Percentiles rank a stretch among this genome's conserved stretches.
Conservation (phyloP, 306 rosid species). For the Sicyos edulis region DNA sequence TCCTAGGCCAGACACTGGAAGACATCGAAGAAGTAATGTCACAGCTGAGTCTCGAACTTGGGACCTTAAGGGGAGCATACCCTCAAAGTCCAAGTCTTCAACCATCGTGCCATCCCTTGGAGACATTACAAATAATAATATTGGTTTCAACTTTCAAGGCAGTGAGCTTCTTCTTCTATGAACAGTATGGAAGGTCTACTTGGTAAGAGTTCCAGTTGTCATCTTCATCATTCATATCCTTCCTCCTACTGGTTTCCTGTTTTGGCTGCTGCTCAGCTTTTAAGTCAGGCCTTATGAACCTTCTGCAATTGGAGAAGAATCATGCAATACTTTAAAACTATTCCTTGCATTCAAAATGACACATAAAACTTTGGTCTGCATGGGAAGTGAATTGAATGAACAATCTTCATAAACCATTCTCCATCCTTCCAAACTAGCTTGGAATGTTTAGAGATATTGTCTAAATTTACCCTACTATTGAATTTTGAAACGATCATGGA, state of each 20-base stretch:
- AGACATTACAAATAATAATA: neutral
- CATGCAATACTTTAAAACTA: conserved; percentile 4
- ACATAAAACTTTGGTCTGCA: neutral
- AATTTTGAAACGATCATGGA: no score
- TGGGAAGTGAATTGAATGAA: neutral
- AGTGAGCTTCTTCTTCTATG: conserved; percentile 3
- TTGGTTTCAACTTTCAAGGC: neutral
- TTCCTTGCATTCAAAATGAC: neutral
- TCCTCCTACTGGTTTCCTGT: conserved; percentile 19
- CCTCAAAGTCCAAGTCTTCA: no score
- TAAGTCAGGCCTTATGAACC: conserved; percentile 18
- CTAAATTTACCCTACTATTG: no score
- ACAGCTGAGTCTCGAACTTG: no score
- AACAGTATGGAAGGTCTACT: conserved; percentile 33
- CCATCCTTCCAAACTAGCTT: neutral
- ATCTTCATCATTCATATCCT: conserved; percentile 10
- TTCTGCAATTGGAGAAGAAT: conserved; percentile 6
- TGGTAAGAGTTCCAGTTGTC: conserved; percentile 34
- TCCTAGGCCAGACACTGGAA: no score
- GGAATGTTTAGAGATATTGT: neutral
- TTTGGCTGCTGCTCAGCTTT: conserved; percentile 16
- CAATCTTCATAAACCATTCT: neutral
- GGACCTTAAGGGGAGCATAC: no score
- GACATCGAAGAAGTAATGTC: no score
- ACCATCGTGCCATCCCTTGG: no score